A percentile compares a stretch with the other conserved stretches of the same genome.
Evolutionary conservation across 2,329 filamentous ascomycete genomes (phyloP).

Genomic region (Cladophialophora psammophila): DNA sequence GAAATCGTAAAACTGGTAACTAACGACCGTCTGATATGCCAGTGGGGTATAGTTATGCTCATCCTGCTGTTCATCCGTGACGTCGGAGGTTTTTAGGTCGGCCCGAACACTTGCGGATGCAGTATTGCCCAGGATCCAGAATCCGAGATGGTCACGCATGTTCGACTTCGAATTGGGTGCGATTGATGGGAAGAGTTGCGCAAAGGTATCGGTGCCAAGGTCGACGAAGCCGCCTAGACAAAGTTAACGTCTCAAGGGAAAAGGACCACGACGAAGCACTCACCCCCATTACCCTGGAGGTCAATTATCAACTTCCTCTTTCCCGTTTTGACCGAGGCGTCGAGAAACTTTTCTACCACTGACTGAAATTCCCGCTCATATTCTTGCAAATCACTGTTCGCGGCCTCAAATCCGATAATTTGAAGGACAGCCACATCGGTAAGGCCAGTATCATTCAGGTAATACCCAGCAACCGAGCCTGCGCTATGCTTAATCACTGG

Average conservation of each 20-base stretch:
- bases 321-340: conserved; percentile 52
- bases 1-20: conserved; percentile 48
- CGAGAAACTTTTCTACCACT: conserved; percentile 52
- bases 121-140: conserved; percentile 48
- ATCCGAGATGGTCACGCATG: conserved; percentile 54
- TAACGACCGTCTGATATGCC: conserved; percentile 44
- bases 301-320: conserved; percentile 72
- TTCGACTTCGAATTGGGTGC: conserved; percentile 56
- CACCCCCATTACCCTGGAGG: conserved; percentile 64
- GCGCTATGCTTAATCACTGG: conserved; percentile 47
- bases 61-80: conserved; percentile 44
- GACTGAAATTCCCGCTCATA: conserved; percentile 35
- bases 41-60: conserved; percentile 44
- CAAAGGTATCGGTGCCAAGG: conserved; percentile 60
- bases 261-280: not conserved
- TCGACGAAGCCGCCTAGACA: conserved; percentile 59
- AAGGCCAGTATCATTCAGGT: conserved; percentile 50
- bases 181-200: conserved; percentile 60
- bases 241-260: not conserved
- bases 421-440: conserved; percentile 57
- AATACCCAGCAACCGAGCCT: conserved; percentile 55
- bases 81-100: conserved; percentile 31
- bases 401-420: conserved; percentile 50
- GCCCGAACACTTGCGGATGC: conserved; percentile 36
- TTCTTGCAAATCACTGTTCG: conserved; percentile 21